Evolutionary conservation across 352 stramenopile species (phyloP).

Genomic region (Phytophthora fragariae): DNA sequence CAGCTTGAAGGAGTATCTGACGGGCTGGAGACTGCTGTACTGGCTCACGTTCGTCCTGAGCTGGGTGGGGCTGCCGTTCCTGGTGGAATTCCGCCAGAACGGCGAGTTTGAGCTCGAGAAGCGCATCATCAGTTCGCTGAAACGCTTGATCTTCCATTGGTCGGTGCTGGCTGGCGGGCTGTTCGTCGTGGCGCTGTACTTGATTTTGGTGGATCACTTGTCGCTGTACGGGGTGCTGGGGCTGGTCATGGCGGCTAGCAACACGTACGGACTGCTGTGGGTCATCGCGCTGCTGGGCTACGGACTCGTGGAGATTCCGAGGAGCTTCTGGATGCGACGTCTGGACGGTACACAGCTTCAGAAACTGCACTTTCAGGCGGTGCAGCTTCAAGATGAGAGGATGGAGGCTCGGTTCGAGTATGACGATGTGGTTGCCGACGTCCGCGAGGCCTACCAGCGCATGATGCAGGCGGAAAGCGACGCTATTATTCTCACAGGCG

Average conservation of each 20-base stretch:
- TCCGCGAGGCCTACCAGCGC: constrained; percentile 47
- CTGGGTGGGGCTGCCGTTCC: constrained; percentile 69
- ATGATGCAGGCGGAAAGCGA: constrained; percentile 63
- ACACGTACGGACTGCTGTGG: constrained; percentile 75
- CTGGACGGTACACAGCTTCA: constrained; percentile 50
- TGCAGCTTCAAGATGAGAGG: constrained; percentile 67
- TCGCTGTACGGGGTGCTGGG: constrained; percentile 55
- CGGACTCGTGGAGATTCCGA: constrained; percentile 68
- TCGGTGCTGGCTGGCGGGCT: constrained; percentile 46
- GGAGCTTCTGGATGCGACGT: constrained; percentile 55
- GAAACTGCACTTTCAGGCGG: constrained; percentile 59
- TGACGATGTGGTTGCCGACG: constrained; percentile 58
- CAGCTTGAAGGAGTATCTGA: constrained; percentile 34
- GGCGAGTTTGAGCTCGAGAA: constrained; percentile 64
- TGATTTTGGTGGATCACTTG: constrained; percentile 69
- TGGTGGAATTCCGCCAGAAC: constrained; percentile 67
- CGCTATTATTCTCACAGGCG: constrained; percentile 70
- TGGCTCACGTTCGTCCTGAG: constrained; percentile 73
- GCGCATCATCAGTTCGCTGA: constrained; percentile 47
- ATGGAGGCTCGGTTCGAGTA: constrained; percentile 72
- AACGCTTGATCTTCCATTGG: constrained; percentile 64
- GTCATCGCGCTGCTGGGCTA: constrained; percentile 70
- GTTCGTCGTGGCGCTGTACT: constrained; percentile 49
- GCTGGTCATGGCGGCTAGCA: constrained; percentile 65
- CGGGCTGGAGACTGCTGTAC: constrained; percentile 65